These are phyloP conservation scores for Solidago caesia DNA, from an alignment of 129 eudicot species.

Conservation along the genomic window DNA sequence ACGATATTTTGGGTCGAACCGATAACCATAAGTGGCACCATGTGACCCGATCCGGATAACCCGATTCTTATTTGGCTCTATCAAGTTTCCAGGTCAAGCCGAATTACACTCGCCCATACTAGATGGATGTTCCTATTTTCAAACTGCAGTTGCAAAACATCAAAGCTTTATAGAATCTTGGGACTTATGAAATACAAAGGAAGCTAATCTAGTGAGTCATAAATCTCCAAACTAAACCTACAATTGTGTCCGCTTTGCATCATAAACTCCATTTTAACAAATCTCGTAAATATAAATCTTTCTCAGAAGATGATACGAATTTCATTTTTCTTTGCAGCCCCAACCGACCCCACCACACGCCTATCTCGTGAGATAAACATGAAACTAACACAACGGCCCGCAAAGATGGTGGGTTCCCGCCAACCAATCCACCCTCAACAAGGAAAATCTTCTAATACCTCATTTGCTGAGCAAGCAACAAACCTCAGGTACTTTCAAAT, in stretches of 20 bases:
- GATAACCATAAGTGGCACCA: neutral
- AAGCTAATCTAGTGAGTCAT: neutral
- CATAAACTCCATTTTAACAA: neutral
- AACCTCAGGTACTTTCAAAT: too few relatives aligned
- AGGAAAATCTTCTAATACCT: too few relatives aligned
- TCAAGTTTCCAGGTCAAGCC: neutral
- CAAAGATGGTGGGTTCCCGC: too few relatives aligned
- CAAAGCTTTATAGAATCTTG: constrained; percentile 4
- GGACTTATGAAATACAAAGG: neutral
- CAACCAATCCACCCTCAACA: too few relatives aligned
- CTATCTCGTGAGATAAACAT: too few relatives aligned
- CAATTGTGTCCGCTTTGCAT: neutral
- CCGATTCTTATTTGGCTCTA: neutral
- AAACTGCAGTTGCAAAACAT: neutral
- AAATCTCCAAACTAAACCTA: neutral
- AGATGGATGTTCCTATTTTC: neutral
- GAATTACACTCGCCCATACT: neutral
- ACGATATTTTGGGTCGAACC: neutral
- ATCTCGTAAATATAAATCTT: neutral
- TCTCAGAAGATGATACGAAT: neutral
- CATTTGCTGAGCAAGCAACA: too few relatives aligned
- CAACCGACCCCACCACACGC: too few relatives aligned
- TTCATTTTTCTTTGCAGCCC: too few relatives aligned
- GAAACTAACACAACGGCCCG: too few relatives aligned
- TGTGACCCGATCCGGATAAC: neutral